Evolutionary conservation across 139 green algal genomes (phyloP).

Genomic region (Chlamydomonas asymmetrica): DNA sequence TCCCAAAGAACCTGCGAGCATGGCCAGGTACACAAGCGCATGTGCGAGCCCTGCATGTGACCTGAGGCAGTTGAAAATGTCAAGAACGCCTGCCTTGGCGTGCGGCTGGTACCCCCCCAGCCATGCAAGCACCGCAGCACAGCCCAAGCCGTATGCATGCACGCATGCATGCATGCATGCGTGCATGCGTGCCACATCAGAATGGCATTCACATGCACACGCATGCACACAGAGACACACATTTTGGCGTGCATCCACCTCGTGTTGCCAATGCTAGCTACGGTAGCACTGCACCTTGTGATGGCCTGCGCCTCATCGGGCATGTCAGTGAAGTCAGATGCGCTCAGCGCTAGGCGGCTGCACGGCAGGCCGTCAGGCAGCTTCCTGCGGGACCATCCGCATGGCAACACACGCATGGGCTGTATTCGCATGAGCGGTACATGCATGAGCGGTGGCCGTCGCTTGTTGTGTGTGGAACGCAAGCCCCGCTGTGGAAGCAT

Average conservation of each 20-base stretch:
- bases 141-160: background rate
- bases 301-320: constrained; percentile 18
- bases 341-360: constrained; percentile 61
- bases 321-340: constrained; percentile 51
- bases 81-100: no score
- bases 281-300: constrained; percentile 2
- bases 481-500: background rate
- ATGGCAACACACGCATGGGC: background rate
- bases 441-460: background rate
- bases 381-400: constrained; percentile 5
- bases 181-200: background rate
- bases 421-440: background rate
- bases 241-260: background rate
- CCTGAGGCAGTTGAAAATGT: no score
- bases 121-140: background rate
- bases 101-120: background rate
- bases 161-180: no score
- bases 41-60: no score
- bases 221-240: background rate
- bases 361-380: constrained; percentile 62
- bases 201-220: no score
- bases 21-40: no score
- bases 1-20: no score
- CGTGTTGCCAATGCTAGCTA: background rate
- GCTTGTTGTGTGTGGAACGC: background rate